These are phyloP conservation scores for Solanum hybrid DNA, from an alignment of 305 asterid genomes.

Conservation along the genomic window DNA sequence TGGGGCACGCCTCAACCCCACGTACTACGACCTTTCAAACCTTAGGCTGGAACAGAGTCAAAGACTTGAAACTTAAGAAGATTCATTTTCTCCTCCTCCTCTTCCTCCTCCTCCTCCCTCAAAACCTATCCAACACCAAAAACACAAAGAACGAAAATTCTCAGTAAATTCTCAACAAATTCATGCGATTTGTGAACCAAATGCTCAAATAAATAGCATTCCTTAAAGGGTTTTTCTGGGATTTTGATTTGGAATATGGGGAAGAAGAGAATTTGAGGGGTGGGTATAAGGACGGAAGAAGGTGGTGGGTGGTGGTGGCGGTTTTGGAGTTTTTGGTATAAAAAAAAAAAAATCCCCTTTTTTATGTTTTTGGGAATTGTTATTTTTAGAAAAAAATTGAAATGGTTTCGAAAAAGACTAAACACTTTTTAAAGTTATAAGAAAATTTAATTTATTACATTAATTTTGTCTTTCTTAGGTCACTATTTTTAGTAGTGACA, in stretches of 20 bases:
- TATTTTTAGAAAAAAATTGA: background rate
- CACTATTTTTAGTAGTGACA: slow-evolving; percentile 4
- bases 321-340: slow-evolving; percentile 6
- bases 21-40: slow-evolving; percentile 7
- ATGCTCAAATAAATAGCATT: background rate
- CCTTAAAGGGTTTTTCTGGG: slow-evolving; percentile 6
- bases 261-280: slow-evolving; percentile 7
- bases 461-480: slow-evolving; percentile 9
- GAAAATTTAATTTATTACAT: background rate
- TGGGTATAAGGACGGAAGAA: slow-evolving; percentile 5
- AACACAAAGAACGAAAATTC: background rate
- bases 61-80: slow-evolving; percentile 34
- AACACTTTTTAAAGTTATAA: background rate
- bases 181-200: background rate
- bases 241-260: background rate
- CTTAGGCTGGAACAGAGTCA: slow-evolving; percentile 46
- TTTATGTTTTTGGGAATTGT: slow-evolving; percentile 6
- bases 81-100: slow-evolving; percentile 26
- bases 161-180: slow-evolving; percentile 4
- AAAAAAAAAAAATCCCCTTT: background rate
- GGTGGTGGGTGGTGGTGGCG: slow-evolving; percentile 4
- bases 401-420: slow-evolving; percentile 10
- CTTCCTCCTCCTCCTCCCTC: background rate
- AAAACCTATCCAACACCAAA: background rate
- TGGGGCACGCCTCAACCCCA: slow-evolving; percentile 21